phyloP scores from a whole-genome alignment of 768 basidiomycete genomes.

The Favolaschia claudopus region DNA sequence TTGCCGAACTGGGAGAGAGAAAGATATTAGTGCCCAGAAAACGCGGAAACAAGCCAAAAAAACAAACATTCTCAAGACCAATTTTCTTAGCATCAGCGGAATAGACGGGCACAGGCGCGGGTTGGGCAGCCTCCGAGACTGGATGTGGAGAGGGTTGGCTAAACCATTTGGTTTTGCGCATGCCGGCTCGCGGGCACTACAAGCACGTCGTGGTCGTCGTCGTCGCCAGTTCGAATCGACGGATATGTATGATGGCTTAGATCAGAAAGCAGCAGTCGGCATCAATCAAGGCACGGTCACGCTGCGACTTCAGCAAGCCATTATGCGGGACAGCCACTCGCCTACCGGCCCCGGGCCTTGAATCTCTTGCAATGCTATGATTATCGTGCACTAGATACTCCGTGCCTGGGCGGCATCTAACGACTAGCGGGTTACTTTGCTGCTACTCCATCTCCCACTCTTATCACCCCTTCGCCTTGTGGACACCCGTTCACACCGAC shows the following conservation, averaged over 20 bases:
- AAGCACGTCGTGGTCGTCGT: conserved; percentile 11
- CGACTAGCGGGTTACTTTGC: not conserved
- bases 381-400: not conserved
- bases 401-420: not conserved
- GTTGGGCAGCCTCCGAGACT: conserved; percentile 32
- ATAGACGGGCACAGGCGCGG: conserved; percentile 42
- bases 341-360: no score
- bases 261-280: no score
- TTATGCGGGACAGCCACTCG: no score
- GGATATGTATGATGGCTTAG: no score
- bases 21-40: conserved; percentile 16
- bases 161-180: conserved; percentile 49
- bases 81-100: conserved; percentile 86
- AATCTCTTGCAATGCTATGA: not conserved
- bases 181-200: conserved; percentile 20
- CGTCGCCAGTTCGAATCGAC: no score
- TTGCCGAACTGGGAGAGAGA: conserved; percentile 80
- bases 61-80: conserved; percentile 95
- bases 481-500: conserved; percentile 74
- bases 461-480: conserved; percentile 55
- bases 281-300: not conserved
- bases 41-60: not conserved
- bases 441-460: conserved; percentile 66
- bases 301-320: no score
- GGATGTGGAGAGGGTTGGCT: conserved; percentile 29